Evolutionary conservation across 805 yeast species (phyloP).

Genomic region (Yarrowia phangngaensis): DNA sequence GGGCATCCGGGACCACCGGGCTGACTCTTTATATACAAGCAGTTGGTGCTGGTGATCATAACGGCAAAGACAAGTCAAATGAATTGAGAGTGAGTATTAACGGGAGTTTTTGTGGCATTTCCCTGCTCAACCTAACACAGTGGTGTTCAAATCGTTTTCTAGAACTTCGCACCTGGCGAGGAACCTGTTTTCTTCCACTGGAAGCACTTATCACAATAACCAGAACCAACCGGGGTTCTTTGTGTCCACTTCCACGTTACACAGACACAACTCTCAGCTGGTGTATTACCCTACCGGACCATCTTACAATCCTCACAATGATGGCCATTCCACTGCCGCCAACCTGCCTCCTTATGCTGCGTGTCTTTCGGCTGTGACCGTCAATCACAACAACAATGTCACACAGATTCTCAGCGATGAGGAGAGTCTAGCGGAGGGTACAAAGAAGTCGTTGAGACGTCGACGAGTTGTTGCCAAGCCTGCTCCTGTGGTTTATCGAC

Average conservation of each 20-base stretch:
- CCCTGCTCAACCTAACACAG: constrained; percentile 3
- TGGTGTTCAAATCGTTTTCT: constrained; percentile 43
- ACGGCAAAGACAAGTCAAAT: background rate
- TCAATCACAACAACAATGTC: constrained; percentile 10
- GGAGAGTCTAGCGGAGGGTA: constrained; percentile 2
- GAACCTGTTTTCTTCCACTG: constrained; percentile 39
- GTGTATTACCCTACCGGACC: constrained; percentile 27
- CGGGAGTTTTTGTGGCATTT: background rate
- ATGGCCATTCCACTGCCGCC: constrained; percentile 1
- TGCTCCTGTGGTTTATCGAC: constrained; percentile 16
- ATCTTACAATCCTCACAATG: constrained; percentile 14
- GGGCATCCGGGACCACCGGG: constrained; percentile 19
- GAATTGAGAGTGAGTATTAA: constrained; percentile 11
- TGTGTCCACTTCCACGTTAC: constrained; percentile 42
- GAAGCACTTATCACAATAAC: constrained; percentile 19
- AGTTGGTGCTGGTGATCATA: constrained; percentile 2
- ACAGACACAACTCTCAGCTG: constrained; percentile 41
- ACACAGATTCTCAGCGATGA: constrained; percentile 16
- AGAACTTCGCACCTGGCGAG: constrained; percentile 42
- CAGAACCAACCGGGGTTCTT: constrained; percentile 41
- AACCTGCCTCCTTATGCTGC: constrained; percentile 6
- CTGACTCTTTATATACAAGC: constrained; percentile 17
- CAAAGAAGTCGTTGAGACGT: background rate
- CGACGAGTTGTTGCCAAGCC: constrained; percentile 3
- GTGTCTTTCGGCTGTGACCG: constrained; percentile 15